A percentile compares a stretch with the other conserved stretches of the same genome.
These are phyloP conservation scores for Pilobolus umbonatus DNA, from an alignment of 192 early-diverging fungal species.

Conservation along the genomic window DNA sequence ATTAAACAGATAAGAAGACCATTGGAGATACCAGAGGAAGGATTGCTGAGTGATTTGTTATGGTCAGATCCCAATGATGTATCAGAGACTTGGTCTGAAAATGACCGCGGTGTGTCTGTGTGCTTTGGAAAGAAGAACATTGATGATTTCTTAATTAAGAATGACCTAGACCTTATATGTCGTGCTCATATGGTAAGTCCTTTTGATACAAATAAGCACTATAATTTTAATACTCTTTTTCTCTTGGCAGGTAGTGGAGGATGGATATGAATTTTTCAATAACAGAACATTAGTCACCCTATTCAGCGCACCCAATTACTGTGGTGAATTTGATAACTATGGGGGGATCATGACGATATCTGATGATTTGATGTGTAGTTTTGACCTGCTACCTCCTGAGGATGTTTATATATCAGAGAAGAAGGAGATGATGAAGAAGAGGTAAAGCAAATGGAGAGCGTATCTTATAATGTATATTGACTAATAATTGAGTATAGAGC, in stretches of 20 bases:
- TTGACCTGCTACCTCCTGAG: constrained; percentile 52
- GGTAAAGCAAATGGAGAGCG: too few species aligned
- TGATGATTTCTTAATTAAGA: constrained; percentile 71
- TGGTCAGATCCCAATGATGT: constrained; percentile 91
- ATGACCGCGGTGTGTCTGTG: constrained; percentile 91
- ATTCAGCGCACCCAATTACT: constrained; percentile 78
- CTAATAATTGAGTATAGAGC: neutral
- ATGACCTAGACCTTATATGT: constrained; percentile 94
- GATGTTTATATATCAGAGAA: constrained; percentile 5
- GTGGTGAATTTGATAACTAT: constrained; percentile 44
- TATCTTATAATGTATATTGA: too few species aligned
- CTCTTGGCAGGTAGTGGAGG: constrained; percentile 60
- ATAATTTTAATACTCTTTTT: neutral
- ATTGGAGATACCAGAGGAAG: constrained; percentile 88
- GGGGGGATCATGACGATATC: constrained; percentile 58
- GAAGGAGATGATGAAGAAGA: constrained; percentile 1
- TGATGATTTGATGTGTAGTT: constrained; percentile 75
- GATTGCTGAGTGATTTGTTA: constrained; percentile 82
- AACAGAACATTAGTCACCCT: constrained; percentile 78
- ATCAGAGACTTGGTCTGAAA: constrained; percentile 78
- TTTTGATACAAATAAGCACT: neutral
- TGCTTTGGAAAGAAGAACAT: constrained; percentile 86
- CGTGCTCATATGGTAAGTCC: constrained; percentile 87
- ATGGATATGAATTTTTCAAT: constrained; percentile 99
- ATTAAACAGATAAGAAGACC: constrained; percentile 77